Base-by-base conservation (phyloP, 2,329 filamentous ascomycete species). In the Cordyceps javanica region DNA sequence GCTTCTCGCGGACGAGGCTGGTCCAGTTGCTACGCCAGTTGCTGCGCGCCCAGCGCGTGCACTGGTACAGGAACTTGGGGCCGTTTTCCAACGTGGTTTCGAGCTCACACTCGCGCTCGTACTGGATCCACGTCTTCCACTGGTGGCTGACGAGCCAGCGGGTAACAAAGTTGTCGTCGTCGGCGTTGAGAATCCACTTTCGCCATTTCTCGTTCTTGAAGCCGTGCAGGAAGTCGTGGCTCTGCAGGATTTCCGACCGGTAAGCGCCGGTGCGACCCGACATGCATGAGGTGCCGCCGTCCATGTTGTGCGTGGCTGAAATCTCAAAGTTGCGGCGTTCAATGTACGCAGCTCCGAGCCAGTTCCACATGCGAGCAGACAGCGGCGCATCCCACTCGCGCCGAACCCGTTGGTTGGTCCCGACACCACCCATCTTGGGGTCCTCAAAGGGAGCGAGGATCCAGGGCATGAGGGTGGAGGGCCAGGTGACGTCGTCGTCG, bases 11-110 rank as follows among this genome's bases (percentile, higher is more conserved):
- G 62, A 93, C 82, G 68, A 97, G 80, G 72, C 91, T 97, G 54
- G 91, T 97, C 73, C 91, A 87, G 73, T 97, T 97, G 77, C 91
- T 96, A 69, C 93, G 83, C 93, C 93, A 97, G 74, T 97, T 97
- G 79, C 92, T 97, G 67, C 93, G 86, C 44, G 94, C 91, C 93
- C 93, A 97, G 49, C 93, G 84, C 48, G 93, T 85, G 73, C 93
- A 97, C 74, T 97, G 93, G 69, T 90, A 93, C 62, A 97, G 77
- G 69, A 96, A 97, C 68, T 92, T 95, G 58, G 82, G 78, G 69
- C 92, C 88, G 70, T 93, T 89, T 72, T 97, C 93, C 41, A 97
- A 80, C 3, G 92, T 97, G 26, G 93, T 97, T 76, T 94, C 87
- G 60, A 97, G 88, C 73, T 95, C 90, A 66, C 90, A 95, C 69